Conservation (phyloP, 148 eudicot species). For the Arbutus unedo region DNA sequence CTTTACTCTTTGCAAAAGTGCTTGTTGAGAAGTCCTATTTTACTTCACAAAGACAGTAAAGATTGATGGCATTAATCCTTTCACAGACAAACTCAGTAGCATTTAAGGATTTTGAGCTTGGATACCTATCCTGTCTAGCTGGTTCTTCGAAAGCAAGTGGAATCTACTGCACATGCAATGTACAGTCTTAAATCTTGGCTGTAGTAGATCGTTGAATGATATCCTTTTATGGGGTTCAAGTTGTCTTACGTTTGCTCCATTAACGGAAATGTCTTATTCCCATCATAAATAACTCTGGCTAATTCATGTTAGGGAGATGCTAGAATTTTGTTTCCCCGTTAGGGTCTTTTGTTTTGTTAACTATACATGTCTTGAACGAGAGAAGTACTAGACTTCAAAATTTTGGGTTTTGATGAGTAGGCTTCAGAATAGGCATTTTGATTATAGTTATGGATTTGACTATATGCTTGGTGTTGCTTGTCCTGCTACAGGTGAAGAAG, state of each 20-base stretch:
- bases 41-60: not conserved
- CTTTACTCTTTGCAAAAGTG: not conserved
- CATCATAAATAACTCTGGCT: not conserved
- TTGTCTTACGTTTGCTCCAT: not conserved
- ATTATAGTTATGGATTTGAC: not conserved
- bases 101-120: not conserved
- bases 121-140: not conserved
- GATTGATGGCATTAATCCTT: not conserved
- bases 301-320: not conserved
- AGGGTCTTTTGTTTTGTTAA: not conserved
- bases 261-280: not conserved
- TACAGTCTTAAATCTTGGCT: not conserved
- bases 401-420: not conserved
- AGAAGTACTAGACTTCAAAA: not conserved
- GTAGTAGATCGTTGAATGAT: not conserved
- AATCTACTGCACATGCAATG: not conserved
- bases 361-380: not conserved
- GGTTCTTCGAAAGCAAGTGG: not conserved
- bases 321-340: not conserved
- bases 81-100: not conserved
- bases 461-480: not conserved
- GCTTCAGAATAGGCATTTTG: not conserved
- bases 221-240: not conserved
- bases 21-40: not conserved
- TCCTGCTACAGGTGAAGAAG: constrained; percentile 23